These are phyloP conservation scores for Trematosphaeria pertusa DNA, from an alignment of 2,329 filamentous ascomycete species.

Conservation along the genomic window DNA sequence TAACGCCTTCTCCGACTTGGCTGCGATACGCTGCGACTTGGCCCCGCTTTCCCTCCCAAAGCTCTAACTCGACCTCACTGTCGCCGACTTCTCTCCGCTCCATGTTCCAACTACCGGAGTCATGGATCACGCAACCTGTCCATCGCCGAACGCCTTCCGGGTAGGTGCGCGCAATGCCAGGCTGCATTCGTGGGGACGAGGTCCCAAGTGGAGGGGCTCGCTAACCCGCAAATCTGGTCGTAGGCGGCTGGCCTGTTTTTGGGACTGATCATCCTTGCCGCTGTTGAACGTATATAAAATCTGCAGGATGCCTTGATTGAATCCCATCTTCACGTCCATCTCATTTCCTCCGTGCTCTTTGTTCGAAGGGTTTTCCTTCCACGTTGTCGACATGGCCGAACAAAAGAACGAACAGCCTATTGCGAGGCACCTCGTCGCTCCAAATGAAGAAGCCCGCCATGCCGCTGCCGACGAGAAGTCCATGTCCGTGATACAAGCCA, in stretches of 20 bases:
- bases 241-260: constrained; percentile 8
- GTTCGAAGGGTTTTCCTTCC: not conserved
- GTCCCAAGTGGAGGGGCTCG: constrained; percentile 18
- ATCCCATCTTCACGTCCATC: not conserved
- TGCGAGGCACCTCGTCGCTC: constrained; percentile 19
- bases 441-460: constrained; percentile 40
- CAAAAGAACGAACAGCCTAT: constrained; percentile 22
- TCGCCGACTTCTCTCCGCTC: constrained; percentile 1
- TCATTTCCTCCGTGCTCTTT: constrained; percentile 1
- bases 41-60: constrained; percentile 16
- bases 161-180: not conserved
- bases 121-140: no score
- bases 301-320: not conserved
- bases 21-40: constrained; percentile 30
- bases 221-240: constrained; percentile 25
- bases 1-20: constrained; percentile 24
- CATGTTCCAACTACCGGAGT: no score
- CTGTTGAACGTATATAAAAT: constrained; percentile 10
- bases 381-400: constrained; percentile 23
- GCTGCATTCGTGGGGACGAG: no score
- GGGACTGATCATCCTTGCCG: constrained; percentile 23
- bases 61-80: constrained; percentile 1
- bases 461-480: constrained; percentile 54
- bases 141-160: no score
- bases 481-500: constrained; percentile 70